Conservation (phyloP, 805 yeast species). For the Yamadazyma paraphyllophila region DNA sequence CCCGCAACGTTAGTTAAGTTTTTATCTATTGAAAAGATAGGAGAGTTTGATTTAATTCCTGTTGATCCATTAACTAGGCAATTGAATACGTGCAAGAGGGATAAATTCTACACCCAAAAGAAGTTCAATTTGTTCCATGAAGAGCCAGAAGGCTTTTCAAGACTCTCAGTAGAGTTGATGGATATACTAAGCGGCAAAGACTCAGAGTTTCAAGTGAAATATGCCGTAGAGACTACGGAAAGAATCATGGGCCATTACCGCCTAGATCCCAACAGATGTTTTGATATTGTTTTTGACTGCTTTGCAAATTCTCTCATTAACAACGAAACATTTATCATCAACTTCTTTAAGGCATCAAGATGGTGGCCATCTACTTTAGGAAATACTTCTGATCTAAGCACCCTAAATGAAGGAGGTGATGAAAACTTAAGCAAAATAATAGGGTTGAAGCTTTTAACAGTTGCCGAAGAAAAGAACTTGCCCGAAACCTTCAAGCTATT, state of each 20-base stretch:
- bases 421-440: slow-evolving; percentile 53
- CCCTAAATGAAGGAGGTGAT: slow-evolving; percentile 52
- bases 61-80: slow-evolving; percentile 33
- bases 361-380: slow-evolving; percentile 63
- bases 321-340: slow-evolving; percentile 46
- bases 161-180: slow-evolving; percentile 50
- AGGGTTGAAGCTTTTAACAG: slow-evolving; percentile 41
- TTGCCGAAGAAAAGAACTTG: slow-evolving; percentile 24
- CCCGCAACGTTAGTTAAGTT: slow-evolving; percentile 30
- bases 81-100: slow-evolving; percentile 35
- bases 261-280: slow-evolving; percentile 68
- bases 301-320: slow-evolving; percentile 44
- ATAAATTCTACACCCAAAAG: slow-evolving; percentile 47
- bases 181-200: slow-evolving; percentile 38
- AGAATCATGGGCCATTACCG: slow-evolving; percentile 70
- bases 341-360: slow-evolving; percentile 49
- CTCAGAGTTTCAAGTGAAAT: slow-evolving; percentile 39
- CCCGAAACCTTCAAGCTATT: slow-evolving; percentile 46
- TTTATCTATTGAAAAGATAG: slow-evolving; percentile 28
- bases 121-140: slow-evolving; percentile 71
- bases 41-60: slow-evolving; percentile 30
- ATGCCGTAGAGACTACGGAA: slow-evolving; percentile 48
- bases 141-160: slow-evolving; percentile 75
- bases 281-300: slow-evolving; percentile 61
- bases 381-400: slow-evolving; percentile 29